Evolutionary conservation across 805 yeast species (phyloP).

Genomic region (Nakazawaea ishiwadae): DNA sequence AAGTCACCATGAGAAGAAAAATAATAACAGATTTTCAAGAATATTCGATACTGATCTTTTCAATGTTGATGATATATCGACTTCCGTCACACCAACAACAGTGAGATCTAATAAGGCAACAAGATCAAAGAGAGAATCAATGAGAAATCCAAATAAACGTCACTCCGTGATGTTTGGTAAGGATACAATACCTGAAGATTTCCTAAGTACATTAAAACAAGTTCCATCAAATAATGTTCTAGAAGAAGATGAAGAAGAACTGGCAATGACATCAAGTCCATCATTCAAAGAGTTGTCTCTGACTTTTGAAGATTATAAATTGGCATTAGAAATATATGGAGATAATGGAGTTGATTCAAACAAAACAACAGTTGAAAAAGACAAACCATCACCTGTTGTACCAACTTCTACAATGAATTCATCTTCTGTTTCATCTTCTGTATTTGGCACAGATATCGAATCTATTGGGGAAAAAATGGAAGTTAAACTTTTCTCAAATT

Average conservation of each 20-base stretch:
- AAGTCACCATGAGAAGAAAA: background rate
- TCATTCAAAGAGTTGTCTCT: too few relatives aligned
- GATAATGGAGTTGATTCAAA: background rate
- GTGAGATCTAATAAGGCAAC: too few relatives aligned
- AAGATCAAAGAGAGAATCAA: background rate
- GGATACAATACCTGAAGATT: constrained; percentile 1
- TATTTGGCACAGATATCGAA: background rate
- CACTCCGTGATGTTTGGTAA: constrained; percentile 7
- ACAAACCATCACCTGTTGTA: too few relatives aligned
- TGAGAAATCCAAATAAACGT: background rate
- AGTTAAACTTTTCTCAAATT: constrained; percentile 9
- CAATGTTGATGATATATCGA: background rate
- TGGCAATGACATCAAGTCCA: too few relatives aligned
- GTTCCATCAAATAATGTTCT: background rate
- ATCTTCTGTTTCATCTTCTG: background rate
- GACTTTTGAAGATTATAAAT: constrained; percentile 12
- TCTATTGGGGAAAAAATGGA: constrained; percentile 1
- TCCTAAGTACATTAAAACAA: constrained; percentile 1
- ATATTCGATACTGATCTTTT: constrained; percentile 6
- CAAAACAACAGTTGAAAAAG: background rate
- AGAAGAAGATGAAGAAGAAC: background rate
- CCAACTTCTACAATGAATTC: too few relatives aligned
- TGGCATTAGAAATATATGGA: constrained; percentile 8
- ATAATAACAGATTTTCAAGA: constrained; percentile 4
- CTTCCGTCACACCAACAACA: background rate